Conservation (phyloP, 2,329 filamentous ascomycete species). For the Aspergillus aculeatinus region DNA sequence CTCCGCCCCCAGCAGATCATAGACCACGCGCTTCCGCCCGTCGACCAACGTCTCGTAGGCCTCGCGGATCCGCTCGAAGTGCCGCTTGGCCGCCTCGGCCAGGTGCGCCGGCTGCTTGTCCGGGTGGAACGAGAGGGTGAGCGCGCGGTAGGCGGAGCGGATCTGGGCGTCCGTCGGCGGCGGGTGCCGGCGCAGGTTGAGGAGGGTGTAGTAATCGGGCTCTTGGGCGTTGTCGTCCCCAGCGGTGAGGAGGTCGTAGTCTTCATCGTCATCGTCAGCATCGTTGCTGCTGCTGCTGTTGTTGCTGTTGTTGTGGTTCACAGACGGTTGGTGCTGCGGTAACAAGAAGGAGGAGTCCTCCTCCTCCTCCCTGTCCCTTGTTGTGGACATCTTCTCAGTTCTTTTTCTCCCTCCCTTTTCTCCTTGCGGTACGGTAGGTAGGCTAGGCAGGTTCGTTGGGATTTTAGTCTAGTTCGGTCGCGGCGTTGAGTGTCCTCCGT, state of each 20-base stretch:
- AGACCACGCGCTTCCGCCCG: conserved; percentile 42
- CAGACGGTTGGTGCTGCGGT: too few species aligned
- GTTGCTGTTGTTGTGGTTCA: background rate
- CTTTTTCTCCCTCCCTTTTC: too few species aligned
- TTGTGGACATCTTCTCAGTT: too few species aligned
- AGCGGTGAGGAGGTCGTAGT: background rate
- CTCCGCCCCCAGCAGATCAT: conserved; percentile 44
- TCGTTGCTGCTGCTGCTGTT: background rate
- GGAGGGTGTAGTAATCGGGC: conserved; percentile 44
- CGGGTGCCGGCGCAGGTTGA: conserved; percentile 41
- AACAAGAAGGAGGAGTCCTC: too few species aligned
- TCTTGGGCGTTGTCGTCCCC: conserved; percentile 21
- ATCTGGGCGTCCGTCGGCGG: conserved; percentile 43
- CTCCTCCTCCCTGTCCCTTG: too few species aligned
- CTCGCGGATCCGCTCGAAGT: conserved; percentile 42
- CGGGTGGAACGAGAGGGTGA: conserved; percentile 47
- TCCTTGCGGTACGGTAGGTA: too few species aligned
- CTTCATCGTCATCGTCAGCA: background rate
- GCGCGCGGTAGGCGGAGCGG: conserved; percentile 44
- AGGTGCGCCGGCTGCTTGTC: conserved; percentile 45
- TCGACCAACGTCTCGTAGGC: conserved; percentile 46
- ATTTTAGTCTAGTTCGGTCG: too few species aligned
- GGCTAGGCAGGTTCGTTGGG: too few species aligned
- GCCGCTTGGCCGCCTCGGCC: conserved; percentile 36
- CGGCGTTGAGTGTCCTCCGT: too few species aligned